Evolutionary conservation across 108 stramenopile species (phyloP).

Genomic region (Nitzschia putrida): DNA sequence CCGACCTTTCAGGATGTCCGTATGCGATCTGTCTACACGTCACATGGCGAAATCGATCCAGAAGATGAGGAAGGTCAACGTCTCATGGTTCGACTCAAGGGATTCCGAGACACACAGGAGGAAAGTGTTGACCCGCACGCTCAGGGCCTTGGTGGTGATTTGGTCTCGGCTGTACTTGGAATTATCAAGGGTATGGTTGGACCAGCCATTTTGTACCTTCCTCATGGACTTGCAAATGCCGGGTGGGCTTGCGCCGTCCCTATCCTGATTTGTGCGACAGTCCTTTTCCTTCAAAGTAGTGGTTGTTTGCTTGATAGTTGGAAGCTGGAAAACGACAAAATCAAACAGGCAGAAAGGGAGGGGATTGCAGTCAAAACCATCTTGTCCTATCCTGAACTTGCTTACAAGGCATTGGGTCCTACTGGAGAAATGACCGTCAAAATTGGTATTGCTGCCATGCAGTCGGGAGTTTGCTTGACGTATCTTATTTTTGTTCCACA

Average conservation of each 20-base stretch:
- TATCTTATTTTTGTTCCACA: slow-evolving; percentile 78
- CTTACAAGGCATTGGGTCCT: slow-evolving; percentile 53
- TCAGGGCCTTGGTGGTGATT: slow-evolving; percentile 42
- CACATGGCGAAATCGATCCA: slow-evolving; percentile 2
- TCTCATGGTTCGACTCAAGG: slow-evolving; percentile 27
- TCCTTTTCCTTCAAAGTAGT: slow-evolving; percentile 47
- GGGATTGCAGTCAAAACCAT: slow-evolving; percentile 15
- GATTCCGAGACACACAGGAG: slow-evolving; percentile 23
- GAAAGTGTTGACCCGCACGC: slow-evolving; percentile 47
- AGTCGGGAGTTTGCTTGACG: slow-evolving; percentile 71
- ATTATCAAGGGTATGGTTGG: slow-evolving; percentile 72
- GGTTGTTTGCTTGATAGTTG: slow-evolving; percentile 53
- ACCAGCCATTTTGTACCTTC: slow-evolving; percentile 65
- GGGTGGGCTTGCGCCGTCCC: slow-evolving; percentile 57
- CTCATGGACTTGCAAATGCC: slow-evolving; percentile 59
- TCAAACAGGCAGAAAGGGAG: not conserved
- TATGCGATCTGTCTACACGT: slow-evolving; percentile 31
- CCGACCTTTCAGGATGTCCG: slow-evolving; percentile 28
- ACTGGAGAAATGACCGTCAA: slow-evolving; percentile 47
- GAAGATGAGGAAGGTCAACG: slow-evolving; percentile 26
- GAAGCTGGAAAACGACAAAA: slow-evolving; percentile 42
- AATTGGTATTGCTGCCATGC: slow-evolving; percentile 66
- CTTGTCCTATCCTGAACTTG: slow-evolving; percentile 66
- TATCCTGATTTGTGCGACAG: slow-evolving; percentile 41
- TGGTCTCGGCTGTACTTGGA: slow-evolving; percentile 51